Conservation (phyloP, 441 rosid genomes). For the Aleurites moluccanus region DNA sequence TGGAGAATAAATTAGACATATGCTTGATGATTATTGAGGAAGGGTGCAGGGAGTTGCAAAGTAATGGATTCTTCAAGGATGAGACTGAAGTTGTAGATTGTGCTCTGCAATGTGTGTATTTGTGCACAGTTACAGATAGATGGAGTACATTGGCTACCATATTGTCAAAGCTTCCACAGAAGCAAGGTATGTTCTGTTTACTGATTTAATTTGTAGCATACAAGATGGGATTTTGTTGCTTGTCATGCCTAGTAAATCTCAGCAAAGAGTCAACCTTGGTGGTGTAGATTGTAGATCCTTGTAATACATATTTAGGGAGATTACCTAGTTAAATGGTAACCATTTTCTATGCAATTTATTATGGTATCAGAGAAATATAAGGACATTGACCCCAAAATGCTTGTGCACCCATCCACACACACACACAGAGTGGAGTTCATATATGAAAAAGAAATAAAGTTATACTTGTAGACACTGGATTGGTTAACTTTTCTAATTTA, state of each 20-base stretch:
- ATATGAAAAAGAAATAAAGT: not conserved
- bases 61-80: slow-evolving; percentile 61
- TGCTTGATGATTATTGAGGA: slow-evolving; percentile 84
- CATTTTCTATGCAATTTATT: too few relatives aligned
- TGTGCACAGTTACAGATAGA: slow-evolving; percentile 71
- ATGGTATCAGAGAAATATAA: too few relatives aligned
- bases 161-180: slow-evolving; percentile 80
- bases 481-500: not conserved
- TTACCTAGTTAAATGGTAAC: too few relatives aligned
- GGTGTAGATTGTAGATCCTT: too few relatives aligned
- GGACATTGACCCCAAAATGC: too few relatives aligned
- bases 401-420: not conserved
- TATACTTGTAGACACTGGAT: slow-evolving; percentile 3
- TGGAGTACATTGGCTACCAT: slow-evolving; percentile 85
- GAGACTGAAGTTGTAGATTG: slow-evolving; percentile 79
- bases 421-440: not conserved
- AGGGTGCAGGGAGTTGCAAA: slow-evolving; percentile 65
- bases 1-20: slow-evolving; percentile 67
- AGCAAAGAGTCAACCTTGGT: too few relatives aligned
- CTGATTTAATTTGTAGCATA: not conserved
- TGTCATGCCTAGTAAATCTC: not conserved
- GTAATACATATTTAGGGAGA: too few relatives aligned
- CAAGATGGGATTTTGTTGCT: not conserved
- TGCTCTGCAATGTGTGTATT: slow-evolving; percentile 80
- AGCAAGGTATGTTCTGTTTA: slow-evolving; percentile 53